A percentile compares a stretch with the other conserved stretches of the same genome.
phyloP scores from a whole-genome alignment of 169 alveolate species.

The Plasmodium inui region DNA sequence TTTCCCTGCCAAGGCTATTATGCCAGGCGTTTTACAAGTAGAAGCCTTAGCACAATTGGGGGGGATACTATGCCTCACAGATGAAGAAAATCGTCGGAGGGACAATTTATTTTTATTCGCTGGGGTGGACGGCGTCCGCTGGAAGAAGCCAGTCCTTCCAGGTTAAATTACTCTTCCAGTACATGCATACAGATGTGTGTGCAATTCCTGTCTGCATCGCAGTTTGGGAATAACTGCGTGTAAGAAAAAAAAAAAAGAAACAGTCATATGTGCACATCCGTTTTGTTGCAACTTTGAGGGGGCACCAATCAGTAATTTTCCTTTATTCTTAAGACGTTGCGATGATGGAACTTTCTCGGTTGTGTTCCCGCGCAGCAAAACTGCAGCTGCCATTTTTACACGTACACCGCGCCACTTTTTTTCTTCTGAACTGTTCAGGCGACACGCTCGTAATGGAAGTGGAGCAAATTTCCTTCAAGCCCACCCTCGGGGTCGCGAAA shows the following conservation, averaged over 20 bases:
- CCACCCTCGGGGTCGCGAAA: constrained; percentile 81
- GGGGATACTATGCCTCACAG: constrained; percentile 79
- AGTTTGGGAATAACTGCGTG: neutral
- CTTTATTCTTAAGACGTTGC: neutral
- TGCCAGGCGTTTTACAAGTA: constrained; percentile 84
- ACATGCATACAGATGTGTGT: neutral
- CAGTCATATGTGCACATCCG: neutral
- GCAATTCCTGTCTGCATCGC: neutral
- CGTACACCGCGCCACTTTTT: neutral
- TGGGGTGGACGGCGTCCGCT: constrained; percentile 81
- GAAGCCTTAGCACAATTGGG: constrained; percentile 85
- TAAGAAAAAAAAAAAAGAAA: neutral
- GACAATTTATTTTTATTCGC: constrained; percentile 80
- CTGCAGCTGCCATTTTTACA: neutral
- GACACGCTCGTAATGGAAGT: constrained; percentile 82
- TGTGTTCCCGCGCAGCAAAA: neutral
- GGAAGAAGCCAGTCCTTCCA: constrained; percentile 83
- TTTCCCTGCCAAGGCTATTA: constrained; percentile 78
- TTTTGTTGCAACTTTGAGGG: neutral
- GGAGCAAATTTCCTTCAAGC: constrained; percentile 76
- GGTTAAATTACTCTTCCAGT: constrained; percentile 46
- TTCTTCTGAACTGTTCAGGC: constrained; percentile 62
- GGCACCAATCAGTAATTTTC: neutral
- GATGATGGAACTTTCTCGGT: neutral
- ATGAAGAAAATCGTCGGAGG: constrained; percentile 66